Base-by-base conservation (phyloP, 495 filamentous ascomycete species). In the Penicillium parvum region DNA sequence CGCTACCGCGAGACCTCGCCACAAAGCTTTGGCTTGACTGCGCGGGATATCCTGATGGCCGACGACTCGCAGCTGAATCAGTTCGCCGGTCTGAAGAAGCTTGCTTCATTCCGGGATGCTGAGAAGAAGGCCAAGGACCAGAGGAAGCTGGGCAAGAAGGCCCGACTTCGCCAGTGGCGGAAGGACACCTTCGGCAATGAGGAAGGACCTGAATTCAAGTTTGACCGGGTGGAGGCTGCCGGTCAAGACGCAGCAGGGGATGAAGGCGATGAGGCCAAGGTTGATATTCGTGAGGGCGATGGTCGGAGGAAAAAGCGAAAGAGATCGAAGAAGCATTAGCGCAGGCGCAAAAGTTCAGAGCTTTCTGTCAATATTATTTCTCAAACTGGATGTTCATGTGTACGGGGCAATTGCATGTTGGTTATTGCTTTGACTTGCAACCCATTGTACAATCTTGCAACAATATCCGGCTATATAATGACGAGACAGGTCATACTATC, bases 1-100 rank as follows among this genome's bases (percentile, higher is more conserved):
- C 83, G 85, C 11, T 98, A 98, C 68, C 86, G 94, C 49, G 90
- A 95, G 55, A 95, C 92, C 7, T 94, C 88, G 1, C 91, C 92
- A 4, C 82, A 80, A 20, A 79, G 85, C 21, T 97, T 94, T 65
- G 92, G 92, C 34, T 74, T 98, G 37, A 91, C 85, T 2, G 76
- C 91, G 2, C 77, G 81, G 33, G 92, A 98, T 63, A 96, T 98
- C 46, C 77, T 98, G 8, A 84, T 95, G 68, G 92, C 92, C 7
- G 81, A 80, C 19, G 92, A 98, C 64, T 69, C 78, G 5, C 85
- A 87, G 42, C 79, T 98, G 40, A 97, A 98, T 66, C 72, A 86
- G 51, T 96, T 85, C 50, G 91, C 84, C 10, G 92, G 92, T 7
- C 70, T 98, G 52, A 98, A 97, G 77, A 96, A 95, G 66, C 75